These are phyloP conservation scores for Boehmeria nivea DNA, from an alignment of 306 rosid genomes.

Conservation along the genomic window DNA sequence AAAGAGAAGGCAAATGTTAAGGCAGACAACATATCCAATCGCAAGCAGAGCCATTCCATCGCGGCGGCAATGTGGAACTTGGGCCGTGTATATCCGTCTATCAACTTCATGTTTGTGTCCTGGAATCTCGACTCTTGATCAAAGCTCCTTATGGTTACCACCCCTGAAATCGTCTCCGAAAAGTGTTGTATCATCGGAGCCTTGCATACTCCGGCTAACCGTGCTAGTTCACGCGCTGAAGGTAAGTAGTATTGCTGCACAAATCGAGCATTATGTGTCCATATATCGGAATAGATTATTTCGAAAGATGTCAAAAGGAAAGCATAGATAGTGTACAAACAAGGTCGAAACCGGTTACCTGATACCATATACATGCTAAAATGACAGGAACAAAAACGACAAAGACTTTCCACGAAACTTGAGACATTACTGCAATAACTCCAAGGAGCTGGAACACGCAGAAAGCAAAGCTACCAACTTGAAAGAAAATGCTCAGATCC, in stretches of 20 bases:
- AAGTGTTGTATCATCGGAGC: constrained; percentile 88
- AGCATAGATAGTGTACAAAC: too few species aligned
- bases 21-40: constrained; percentile 54
- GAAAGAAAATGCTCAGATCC: constrained; percentile 44
- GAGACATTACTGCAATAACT: constrained; percentile 76
- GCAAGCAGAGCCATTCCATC: constrained; percentile 58
- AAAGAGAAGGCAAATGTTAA: constrained; percentile 49
- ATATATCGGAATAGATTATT: too few species aligned
- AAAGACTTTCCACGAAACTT: constrained; percentile 82
- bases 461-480: constrained; percentile 43
- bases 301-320: too few species aligned
- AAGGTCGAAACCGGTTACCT: constrained; percentile 45
- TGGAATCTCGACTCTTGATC: constrained; percentile 63
- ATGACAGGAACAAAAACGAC: constrained; percentile 61
- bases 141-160: constrained; percentile 72
- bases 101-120: constrained; percentile 49
- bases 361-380: constrained; percentile 58
- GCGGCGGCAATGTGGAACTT: constrained; percentile 49
- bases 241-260: constrained; percentile 67
- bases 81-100: constrained; percentile 50
- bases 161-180: constrained; percentile 74
- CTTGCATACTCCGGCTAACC: constrained; percentile 76
- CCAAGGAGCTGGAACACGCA: constrained; percentile 55
- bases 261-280: too few species aligned
- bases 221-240: constrained; percentile 64